Base-by-base conservation (phyloP, 2,329 filamentous ascomycete species). In the Fusarium sororula region DNA sequence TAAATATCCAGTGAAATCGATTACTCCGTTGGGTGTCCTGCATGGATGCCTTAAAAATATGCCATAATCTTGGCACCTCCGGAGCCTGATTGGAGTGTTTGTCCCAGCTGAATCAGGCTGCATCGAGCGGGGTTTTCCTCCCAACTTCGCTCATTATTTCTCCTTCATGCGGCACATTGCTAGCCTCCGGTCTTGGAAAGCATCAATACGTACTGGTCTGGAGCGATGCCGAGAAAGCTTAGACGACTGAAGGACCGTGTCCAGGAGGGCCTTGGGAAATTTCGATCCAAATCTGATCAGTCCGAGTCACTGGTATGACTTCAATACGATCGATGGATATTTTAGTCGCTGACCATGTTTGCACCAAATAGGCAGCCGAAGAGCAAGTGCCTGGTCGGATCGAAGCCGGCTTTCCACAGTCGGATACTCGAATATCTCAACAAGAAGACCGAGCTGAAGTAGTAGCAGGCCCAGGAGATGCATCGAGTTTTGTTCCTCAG, bases 401-500 rank as follows among this genome's bases (percentile, higher is more conserved):
- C 6, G 6, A 8, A 22, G 6, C 22, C 8, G 39, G 4, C 3
- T 11, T 3, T 6, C 39, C 1, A 42, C 20, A 39, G 18, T 12
- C 11, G 10, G 10, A 39, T 39, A 22, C 18, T 20, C 5, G 12
- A 39, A 7, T 22, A 13, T 32, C 30, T 32, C 30, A 2, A 14
- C 5, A 32, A 14, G 30, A 14, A 14, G 30, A 32, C 30, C 2
- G 5, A 32, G 30, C 5, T 5, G 35, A 18, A 18, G 35, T 1
- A 18, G 9, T 1, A 10, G 8, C 20, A 8, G 12, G 0, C 2
- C 8, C 3, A 22, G 9, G 22, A n/a, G 41, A 42, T 7, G 6
- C 22, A 6, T 17, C 9, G 0, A n/a, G 1, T 1, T 11, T 22
- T 17, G 1, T 14, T 6, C 1, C 39, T 17, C 14, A 17, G 3